Conservation (phyloP, 768 basidiomycete species). For the Sarcodon aspratus region DNA sequence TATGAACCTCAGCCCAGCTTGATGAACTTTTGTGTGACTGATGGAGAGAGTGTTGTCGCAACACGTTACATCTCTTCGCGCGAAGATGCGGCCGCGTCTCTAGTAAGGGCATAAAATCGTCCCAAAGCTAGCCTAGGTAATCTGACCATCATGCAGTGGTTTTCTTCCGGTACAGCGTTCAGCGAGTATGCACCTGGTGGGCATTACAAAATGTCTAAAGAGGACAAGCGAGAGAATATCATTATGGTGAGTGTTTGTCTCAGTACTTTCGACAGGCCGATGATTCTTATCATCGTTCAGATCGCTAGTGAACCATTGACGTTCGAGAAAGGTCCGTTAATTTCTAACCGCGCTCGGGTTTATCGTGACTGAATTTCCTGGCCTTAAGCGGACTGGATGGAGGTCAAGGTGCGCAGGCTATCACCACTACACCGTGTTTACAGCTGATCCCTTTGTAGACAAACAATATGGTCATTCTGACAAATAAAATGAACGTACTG, state of each 20-base stretch:
- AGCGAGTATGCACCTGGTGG: conserved; percentile 83
- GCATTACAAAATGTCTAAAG: conserved; percentile 91
- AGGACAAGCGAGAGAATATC: conserved; percentile 92
- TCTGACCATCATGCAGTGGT: conserved; percentile 49
- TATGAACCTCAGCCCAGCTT: conserved; percentile 53
- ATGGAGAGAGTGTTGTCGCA: conserved; percentile 87
- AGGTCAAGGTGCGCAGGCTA: conserved; percentile 34
- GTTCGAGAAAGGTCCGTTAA: conserved; percentile 72
- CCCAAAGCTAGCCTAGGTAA: too few relatives aligned
- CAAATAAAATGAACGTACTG: conserved; percentile 89
- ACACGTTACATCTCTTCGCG: conserved; percentile 92
- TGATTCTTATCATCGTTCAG: conserved; percentile 20
- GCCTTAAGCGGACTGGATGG: conserved; percentile 88
- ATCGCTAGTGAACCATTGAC: conserved; percentile 91
- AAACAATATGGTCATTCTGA: conserved; percentile 92
- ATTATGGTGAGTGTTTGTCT: conserved; percentile 57
- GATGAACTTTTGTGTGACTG: conserved; percentile 95
- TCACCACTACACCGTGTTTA: too few relatives aligned
- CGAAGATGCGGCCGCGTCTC: conserved; percentile 84
- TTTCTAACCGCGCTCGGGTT: neutral
- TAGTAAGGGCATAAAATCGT: conserved; percentile 33
- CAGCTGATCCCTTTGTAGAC: conserved; percentile 34
- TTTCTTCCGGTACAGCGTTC: conserved; percentile 91
- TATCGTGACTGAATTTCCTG: neutral
- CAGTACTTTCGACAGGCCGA: conserved; percentile 1